Evolutionary conservation across 2,329 filamentous ascomycete genomes (phyloP).

Genomic region (Alternaria triticimaculans): DNA sequence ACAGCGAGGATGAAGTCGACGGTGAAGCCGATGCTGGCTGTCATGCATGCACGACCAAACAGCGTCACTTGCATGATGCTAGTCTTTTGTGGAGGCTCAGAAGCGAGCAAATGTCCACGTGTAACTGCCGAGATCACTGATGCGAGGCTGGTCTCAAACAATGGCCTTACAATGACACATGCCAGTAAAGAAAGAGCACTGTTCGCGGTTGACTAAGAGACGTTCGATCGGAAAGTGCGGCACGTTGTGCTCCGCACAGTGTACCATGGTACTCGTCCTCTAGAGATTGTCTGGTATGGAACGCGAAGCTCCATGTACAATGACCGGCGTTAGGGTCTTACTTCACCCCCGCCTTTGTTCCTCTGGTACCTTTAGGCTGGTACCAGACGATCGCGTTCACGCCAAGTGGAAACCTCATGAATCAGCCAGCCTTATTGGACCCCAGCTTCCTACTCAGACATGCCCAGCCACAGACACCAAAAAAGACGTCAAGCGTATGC

Average conservation of each 20-base stretch:
- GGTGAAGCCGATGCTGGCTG: background rate
- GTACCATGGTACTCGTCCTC: background rate
- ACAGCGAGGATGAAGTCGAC: background rate
- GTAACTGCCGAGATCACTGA: background rate
- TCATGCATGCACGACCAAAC: conserved; percentile 1
- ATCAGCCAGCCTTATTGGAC: background rate
- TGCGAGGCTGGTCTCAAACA: background rate
- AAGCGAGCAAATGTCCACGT: conserved; percentile 4
- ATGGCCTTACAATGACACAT: background rate
- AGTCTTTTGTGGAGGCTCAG: conserved; percentile 1
- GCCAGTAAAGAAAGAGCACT: background rate
- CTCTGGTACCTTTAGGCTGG: conserved; percentile 4
- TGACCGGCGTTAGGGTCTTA: background rate
- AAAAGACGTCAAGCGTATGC: background rate
- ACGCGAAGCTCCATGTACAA: background rate
- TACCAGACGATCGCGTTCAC: conserved; percentile 6
- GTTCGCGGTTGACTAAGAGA: background rate
- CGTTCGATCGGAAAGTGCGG: background rate
- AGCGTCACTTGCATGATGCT: conserved; percentile 8
- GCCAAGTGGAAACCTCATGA: background rate
- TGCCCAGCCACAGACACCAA: conserved; percentile 1
- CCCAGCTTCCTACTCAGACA: conserved; percentile 5
- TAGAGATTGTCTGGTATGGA: background rate
- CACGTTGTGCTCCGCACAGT: background rate
- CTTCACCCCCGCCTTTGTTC: conserved; percentile 3